Percentiles rank a stretch among this genome's conserved stretches.
Conservation (phyloP, 768 basidiomycete genomes). For the Tephrocybe sp. region DNA sequence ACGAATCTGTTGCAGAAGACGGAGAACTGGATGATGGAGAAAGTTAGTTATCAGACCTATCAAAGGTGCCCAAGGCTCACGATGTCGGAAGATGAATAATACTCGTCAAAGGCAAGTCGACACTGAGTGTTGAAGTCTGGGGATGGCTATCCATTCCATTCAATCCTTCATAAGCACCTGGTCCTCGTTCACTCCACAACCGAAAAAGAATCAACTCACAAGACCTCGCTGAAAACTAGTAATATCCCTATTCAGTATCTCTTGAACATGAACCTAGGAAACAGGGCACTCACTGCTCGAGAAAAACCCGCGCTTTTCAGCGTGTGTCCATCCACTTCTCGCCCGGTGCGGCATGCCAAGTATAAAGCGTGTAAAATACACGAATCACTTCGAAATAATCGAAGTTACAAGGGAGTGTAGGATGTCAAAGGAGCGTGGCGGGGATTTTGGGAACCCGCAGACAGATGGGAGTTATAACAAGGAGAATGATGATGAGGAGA, state of each 20-base stretch:
- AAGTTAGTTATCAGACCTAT: background rate
- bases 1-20: conserved; percentile 1
- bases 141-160: background rate
- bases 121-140: background rate
- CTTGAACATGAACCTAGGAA: background rate
- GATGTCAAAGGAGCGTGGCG: conserved; percentile 9
- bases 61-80: too few relatives aligned
- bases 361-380: background rate
- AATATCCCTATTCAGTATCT: background rate
- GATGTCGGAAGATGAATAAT: background rate
- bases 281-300: conserved; percentile 5
- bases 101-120: background rate
- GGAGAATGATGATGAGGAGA: background rate
- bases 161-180: background rate
- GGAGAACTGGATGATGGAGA: background rate
- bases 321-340: conserved; percentile 7
- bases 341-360: conserved; percentile 5
- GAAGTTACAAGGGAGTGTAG: background rate
- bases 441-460: background rate
- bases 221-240: background rate
- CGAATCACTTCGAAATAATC: background rate
- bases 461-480: too few relatives aligned
- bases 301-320: conserved; percentile 4
- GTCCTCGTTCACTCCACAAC: background rate
- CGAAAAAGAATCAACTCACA: conserved; percentile 6